Base-by-base conservation (phyloP, 257 asterid species). In the Salvia hispanica region DNA sequence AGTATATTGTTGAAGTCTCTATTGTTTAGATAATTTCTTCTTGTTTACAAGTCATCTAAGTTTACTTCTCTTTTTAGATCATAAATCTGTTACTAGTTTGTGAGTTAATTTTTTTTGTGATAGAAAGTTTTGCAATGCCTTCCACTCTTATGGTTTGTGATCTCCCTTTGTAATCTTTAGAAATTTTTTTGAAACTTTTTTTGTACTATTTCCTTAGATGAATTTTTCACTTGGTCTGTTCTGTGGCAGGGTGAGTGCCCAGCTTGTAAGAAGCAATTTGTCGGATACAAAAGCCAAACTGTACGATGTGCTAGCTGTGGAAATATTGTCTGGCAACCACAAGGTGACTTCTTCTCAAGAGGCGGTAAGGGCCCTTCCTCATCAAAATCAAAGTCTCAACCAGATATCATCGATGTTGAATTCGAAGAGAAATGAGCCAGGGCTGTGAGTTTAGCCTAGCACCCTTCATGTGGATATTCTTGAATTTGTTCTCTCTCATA, bases 191-290 rank as follows among this genome's bases (percentile, higher is more conserved):
- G 62, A 45, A 55, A 44, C 52, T 7, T 69, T 39, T 13, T 44
- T 39, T 52, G 31, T 25, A 25, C 31, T 25, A 25, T 25, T 25
- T 25, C 31, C 31, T 25, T 25, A 1, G 31, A 25, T 25, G 31
- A 25, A 0, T 25, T 28, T 62, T 63, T 15, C 9, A 18, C 9
- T 21, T 9, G n/a, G 1, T 34, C 2, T n/a, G 11, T 12, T 18
- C 9, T 67, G 69, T 62, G 67, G 74, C 87, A 94, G 99, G 99
- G 99, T 43, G 87, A 86, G 69, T 94, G 97, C 86, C 99, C 99
- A 13, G 89, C 97, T 45, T 91, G 99, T 77, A 74, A 71, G 85
- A 88, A 77, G 81, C 96, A 81, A 75, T 94, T 94, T 77, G 82
- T 82, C 6, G 99, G 99, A 70, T 77, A 81, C 75, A 94, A 91